Conservation (phyloP, 2,329 filamentous ascomycete genomes). For the Botryotinia globosa region DNA sequence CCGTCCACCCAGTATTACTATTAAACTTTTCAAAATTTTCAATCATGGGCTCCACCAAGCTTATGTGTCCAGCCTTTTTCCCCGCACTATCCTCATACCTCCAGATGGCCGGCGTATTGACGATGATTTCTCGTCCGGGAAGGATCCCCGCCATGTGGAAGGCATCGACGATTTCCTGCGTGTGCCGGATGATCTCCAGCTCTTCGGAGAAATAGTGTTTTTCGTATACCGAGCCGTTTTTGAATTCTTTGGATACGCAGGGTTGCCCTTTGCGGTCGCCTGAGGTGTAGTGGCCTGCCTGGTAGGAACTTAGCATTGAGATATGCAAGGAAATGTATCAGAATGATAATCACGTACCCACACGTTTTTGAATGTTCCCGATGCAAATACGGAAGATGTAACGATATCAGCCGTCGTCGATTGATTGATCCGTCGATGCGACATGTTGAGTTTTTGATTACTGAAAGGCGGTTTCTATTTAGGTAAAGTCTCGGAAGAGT, state of each 20-base stretch:
- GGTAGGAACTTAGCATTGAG: background rate
- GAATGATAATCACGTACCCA: background rate
- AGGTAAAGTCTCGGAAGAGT: background rate
- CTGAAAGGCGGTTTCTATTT: background rate
- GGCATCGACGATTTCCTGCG: slow-evolving; percentile 16
- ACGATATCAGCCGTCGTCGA: background rate
- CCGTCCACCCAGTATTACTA: slow-evolving; percentile 18
- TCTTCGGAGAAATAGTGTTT: slow-evolving; percentile 15
- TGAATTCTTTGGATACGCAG: slow-evolving; percentile 20
- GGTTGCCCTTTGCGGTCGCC: background rate
- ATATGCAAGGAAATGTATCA: too few relatives aligned
- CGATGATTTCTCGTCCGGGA: background rate
- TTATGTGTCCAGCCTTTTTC: background rate
- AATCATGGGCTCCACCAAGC: slow-evolving; percentile 21
- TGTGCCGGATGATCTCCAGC: background rate
- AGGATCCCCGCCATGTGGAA: slow-evolving; percentile 11
- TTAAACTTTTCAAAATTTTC: slow-evolving; percentile 22
- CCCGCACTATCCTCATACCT: background rate
- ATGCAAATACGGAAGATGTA: slow-evolving; percentile 1
- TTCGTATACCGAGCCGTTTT: slow-evolving; percentile 15
- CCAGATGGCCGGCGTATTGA: slow-evolving; percentile 19
- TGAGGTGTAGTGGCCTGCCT: slow-evolving; percentile 3
- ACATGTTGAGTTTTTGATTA: background rate
- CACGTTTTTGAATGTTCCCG: slow-evolving; percentile 22
- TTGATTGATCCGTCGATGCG: background rate